phyloP scores from a whole-genome alignment of 2,329 filamentous ascomycete species.

The Trichoderma citrinoviride region DNA sequence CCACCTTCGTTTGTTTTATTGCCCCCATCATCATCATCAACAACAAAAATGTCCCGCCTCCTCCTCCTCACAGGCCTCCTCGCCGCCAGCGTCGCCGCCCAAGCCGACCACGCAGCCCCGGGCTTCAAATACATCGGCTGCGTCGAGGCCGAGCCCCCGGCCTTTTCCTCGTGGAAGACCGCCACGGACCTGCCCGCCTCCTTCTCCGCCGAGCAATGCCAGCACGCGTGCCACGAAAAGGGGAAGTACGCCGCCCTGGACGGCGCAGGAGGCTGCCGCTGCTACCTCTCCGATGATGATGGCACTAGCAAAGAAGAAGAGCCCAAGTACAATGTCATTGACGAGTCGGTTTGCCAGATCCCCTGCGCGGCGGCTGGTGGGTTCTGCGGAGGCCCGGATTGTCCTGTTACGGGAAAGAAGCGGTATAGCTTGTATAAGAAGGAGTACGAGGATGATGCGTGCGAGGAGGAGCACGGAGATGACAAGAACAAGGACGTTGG shows the following conservation, averaged over 20 bases:
- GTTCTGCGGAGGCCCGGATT: constrained; percentile 30
- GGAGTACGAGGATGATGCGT: constrained; percentile 1
- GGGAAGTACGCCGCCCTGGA: constrained; percentile 29
- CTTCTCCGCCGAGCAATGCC: constrained; percentile 28
- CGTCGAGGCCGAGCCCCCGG: constrained; percentile 25
- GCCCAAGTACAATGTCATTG: constrained; percentile 23
- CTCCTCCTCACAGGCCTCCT: constrained; percentile 28
- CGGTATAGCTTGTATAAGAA: constrained; percentile 25
- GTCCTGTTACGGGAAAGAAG: constrained; percentile 12
- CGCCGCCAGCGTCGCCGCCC: constrained; percentile 27
- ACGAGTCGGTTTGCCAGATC: constrained; percentile 26
- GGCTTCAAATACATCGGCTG: constrained; percentile 33
- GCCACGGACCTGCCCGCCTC: constrained; percentile 19
- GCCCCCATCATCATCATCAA: no score
- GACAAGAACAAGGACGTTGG: not conserved
- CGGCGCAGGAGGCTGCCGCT: constrained; percentile 26
- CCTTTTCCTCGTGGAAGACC: no score
- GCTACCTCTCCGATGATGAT: no score
- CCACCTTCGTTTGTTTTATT: no score
- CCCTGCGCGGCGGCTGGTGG: constrained; percentile 27
- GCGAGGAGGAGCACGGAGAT: constrained; percentile 6
- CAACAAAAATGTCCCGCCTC: constrained; percentile 25
- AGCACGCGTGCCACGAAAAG: constrained; percentile 23
- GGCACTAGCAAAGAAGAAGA: no score
- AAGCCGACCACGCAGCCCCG: constrained; percentile 23